phyloP scores from a whole-genome alignment of 2,329 filamentous ascomycete genomes.

The Pyrenochaeta sp. region DNA sequence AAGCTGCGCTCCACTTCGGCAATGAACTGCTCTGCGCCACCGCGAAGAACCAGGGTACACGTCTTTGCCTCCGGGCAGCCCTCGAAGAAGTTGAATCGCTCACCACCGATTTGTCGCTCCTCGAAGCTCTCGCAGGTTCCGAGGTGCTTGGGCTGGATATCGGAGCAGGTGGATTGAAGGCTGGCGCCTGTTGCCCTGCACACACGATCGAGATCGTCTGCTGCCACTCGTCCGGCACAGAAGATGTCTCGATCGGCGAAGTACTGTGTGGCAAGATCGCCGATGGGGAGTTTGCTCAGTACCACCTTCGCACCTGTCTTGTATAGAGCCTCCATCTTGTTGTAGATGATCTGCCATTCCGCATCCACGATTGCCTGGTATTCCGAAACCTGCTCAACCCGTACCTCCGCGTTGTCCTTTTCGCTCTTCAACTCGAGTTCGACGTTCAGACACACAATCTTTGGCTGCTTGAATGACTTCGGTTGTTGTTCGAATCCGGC shows the following conservation, averaged over 20 bases:
- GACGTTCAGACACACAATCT: conserved; percentile 97
- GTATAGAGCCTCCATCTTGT: conserved; percentile 95
- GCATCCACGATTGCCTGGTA: conserved; percentile 99
- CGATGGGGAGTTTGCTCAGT: conserved; percentile 95
- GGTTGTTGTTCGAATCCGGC: conserved; percentile 99
- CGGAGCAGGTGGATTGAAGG: conserved; percentile 94
- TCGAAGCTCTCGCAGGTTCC: conserved; percentile 92
- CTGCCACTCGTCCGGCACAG: conserved; percentile 91
- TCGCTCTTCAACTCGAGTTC: conserved; percentile 98
- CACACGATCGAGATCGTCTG: conserved; percentile 94
- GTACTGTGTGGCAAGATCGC: conserved; percentile 95
- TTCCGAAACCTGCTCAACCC: conserved; percentile 97
- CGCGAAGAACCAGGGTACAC: conserved; percentile 92
- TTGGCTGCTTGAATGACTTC: conserved; percentile 91
- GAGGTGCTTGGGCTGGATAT: conserved; percentile 88
- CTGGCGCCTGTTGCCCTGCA: conserved; percentile 93
- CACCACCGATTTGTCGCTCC: conserved; percentile 95
- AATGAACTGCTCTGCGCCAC: conserved; percentile 98
- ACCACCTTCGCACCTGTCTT: conserved; percentile 97
- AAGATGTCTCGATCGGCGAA: conserved; percentile 98
- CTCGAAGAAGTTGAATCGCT: conserved; percentile 98
- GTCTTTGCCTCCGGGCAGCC: conserved; percentile 95
- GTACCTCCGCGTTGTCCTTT: conserved; percentile 98
- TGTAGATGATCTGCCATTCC: conserved; percentile 99
- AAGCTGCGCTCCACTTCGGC: conserved; percentile 97